Percentiles rank a stretch among this genome's conserved stretches.
Conservation (phyloP, 2,329 filamentous ascomycete species). For the Phialophora verrucosa region DNA sequence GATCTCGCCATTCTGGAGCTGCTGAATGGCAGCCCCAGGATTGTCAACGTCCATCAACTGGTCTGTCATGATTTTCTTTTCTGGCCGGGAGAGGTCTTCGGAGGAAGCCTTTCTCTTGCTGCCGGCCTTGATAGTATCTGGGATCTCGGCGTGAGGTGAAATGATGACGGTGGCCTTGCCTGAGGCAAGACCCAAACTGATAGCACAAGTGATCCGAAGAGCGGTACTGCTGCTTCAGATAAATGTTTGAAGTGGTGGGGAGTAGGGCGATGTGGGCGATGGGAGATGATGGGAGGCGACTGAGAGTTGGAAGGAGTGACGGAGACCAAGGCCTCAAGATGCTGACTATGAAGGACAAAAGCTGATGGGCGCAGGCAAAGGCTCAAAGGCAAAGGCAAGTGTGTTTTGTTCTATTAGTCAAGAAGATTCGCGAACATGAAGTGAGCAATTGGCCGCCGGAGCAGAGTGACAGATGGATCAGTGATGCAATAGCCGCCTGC, state of each 20-base stretch:
- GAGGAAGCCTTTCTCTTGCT: conserved; percentile 59
- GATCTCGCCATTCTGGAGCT: conserved; percentile 69
- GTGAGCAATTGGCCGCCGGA: conserved; percentile 6
- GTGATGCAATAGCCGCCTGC: conserved; percentile 24
- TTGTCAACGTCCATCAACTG: conserved; percentile 67
- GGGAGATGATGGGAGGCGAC: conserved; percentile 10
- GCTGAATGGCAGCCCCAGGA: conserved; percentile 62
- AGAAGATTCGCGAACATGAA: conserved; percentile 37
- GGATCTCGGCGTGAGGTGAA: conserved; percentile 42
- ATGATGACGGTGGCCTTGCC: conserved; percentile 44
- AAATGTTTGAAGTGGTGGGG: conserved; percentile 15
- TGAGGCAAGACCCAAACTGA: conserved; percentile 37
- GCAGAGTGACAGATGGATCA: conserved; percentile 8
- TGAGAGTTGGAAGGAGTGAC: conserved; percentile 28
- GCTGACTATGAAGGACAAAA: conserved; percentile 26
- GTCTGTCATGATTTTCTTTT: conserved; percentile 63
- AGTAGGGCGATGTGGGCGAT: background rate
- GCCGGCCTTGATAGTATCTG: conserved; percentile 55
- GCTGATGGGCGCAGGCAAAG: conserved; percentile 19
- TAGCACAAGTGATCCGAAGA: conserved; percentile 31
- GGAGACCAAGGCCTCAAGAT: conserved; percentile 13
- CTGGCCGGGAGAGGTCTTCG: conserved; percentile 53
- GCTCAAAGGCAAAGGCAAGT: conserved; percentile 11
- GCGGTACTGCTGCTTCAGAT: conserved; percentile 31
- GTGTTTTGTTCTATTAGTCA: conserved; percentile 29